A percentile compares a stretch with the other conserved stretches of the same genome.
Evolutionary conservation across 148 eudicot species (phyloP).

Genomic region (Fagopyrum esculentum): DNA sequence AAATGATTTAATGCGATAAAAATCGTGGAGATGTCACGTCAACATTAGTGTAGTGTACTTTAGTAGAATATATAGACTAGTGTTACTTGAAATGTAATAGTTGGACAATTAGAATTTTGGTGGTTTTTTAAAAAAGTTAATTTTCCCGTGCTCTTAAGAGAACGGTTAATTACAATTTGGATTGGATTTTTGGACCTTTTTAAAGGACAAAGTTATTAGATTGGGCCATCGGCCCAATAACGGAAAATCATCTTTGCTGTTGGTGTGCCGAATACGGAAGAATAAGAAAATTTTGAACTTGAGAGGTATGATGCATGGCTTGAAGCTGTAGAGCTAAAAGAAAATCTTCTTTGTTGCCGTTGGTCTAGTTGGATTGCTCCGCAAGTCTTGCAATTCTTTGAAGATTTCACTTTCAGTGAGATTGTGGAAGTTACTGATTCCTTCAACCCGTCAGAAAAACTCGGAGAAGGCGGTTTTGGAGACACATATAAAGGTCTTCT

Average conservation of each 20-base stretch:
- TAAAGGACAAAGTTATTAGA: no score
- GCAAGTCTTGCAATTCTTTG: conserved; percentile 36
- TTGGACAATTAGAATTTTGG: no score
- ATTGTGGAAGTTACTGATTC: conserved; percentile 54
- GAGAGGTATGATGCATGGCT: conserved; percentile 55
- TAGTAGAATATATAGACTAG: no score
- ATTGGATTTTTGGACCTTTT: no score
- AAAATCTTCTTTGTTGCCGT: conserved; percentile 5
- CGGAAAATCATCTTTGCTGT: conserved; percentile 59
- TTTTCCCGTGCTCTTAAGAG: no score
- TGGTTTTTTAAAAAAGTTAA: no score
- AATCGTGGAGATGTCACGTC: no score
- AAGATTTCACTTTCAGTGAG: conserved; percentile 57
- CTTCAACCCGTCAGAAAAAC: conserved; percentile 55
- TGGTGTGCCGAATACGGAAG: conserved; percentile 52
- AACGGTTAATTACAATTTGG: no score
- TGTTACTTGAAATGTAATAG: no score
- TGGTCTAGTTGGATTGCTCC: conserved; percentile 15
- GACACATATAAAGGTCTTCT: conserved; percentile 55
- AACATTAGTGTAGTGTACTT: no score
- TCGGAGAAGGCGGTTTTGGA: conserved; percentile 85
- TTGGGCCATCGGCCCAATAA: conserved; percentile 1
- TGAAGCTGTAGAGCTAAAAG: conserved; percentile 41
- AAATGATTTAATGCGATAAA: no score
- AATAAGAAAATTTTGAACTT: conserved; percentile 52